phyloP scores from a whole-genome alignment of 345 rosid genomes.

The Excoecaria agallocha region DNA sequence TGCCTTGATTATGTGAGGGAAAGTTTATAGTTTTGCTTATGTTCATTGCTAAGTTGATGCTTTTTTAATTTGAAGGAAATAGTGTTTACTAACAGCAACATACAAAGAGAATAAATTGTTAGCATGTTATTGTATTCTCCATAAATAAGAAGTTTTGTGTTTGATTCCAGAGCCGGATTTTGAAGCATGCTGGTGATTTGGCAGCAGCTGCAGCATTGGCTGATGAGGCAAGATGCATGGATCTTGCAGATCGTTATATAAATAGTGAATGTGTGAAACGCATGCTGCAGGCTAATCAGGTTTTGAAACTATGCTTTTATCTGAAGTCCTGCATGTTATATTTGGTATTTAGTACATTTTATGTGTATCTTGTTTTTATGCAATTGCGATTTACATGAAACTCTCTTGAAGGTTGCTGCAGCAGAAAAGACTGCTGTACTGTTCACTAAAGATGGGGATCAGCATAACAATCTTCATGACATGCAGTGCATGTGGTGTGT shows the following conservation, averaged over 20 bases:
- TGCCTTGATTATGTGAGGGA: no score
- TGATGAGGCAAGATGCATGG: slow-evolving; percentile 99
- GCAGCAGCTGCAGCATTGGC: slow-evolving; percentile 90
- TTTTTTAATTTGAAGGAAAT: neutral
- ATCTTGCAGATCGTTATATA: slow-evolving; percentile 90
- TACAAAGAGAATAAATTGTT: neutral
- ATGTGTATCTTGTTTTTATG: slow-evolving; percentile 13
- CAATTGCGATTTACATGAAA: slow-evolving; percentile 15
- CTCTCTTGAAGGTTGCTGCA: slow-evolving; percentile 58
- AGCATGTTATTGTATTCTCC: neutral
- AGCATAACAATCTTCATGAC: slow-evolving; percentile 97
- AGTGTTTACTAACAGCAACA: neutral
- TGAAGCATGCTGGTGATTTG: slow-evolving; percentile 98
- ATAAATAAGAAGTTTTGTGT: slow-evolving; percentile 1
- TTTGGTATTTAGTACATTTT: slow-evolving; percentile 6
- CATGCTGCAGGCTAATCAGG: slow-evolving; percentile 99
- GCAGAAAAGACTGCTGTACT: slow-evolving; percentile 93
- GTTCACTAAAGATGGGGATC: slow-evolving; percentile 98
- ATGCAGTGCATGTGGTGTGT: slow-evolving; percentile 99
- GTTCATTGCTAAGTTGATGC: neutral
- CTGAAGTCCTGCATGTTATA: neutral
- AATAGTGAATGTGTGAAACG: slow-evolving; percentile 98
- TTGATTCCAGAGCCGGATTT: slow-evolving; percentile 73
- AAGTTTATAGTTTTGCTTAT: neutral
- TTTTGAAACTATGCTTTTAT: slow-evolving; percentile 27